Base-by-base conservation (phyloP, 2,329 filamentous ascomycete genomes). In the Aureobasidium subglaciale region DNA sequence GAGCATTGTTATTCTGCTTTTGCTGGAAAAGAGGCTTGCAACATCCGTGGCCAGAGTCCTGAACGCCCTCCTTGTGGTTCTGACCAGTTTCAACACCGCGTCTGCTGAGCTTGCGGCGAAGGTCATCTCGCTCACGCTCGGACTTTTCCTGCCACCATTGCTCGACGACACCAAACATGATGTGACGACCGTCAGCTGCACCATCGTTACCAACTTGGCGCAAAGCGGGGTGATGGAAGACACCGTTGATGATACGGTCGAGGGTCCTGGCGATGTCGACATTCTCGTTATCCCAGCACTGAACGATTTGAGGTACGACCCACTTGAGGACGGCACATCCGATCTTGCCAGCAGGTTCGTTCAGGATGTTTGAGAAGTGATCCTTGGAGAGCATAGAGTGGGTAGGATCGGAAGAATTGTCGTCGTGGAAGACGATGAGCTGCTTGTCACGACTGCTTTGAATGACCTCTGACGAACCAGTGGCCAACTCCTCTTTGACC, bases 331-430 rank as follows among this genome's bases (percentile, higher is more conserved):
- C 83, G 64, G 85, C 82, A 60, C 86, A 87, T 24, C 91, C 90
- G 58, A 90, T 82, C 64, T 86, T 86, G 56, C 91, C 91, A 42
- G 90, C 91, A 40, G 90, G 81, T 68, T 96, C 90, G 68, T 96
- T 96, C 58, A 96, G 79, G 29, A 86, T 77, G 66, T 95, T 95
- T 60, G 86, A 88, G 70, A 96, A 96, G 72, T 96, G 91, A 65
- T 96, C 91, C 75, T 96, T 96, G 58, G 90, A 90, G 52, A 96
- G 76, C 91, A 96, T 96, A 18, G 89, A 95, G 74, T 96, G 91
- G 1, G 91, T 96, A 0, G 91, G 92, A 65, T 96, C 86, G 18
- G 83, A 84, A 60, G 76, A 87, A 50, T 80, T 60, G 65, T 95
- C 86, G 61, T 96, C 85, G 41, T 87, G 73, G 71, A 96, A 96